These are phyloP conservation scores for Naganishia vaughanmartiniae DNA, from an alignment of 768 basidiomycete species.

Conservation along the genomic window DNA sequence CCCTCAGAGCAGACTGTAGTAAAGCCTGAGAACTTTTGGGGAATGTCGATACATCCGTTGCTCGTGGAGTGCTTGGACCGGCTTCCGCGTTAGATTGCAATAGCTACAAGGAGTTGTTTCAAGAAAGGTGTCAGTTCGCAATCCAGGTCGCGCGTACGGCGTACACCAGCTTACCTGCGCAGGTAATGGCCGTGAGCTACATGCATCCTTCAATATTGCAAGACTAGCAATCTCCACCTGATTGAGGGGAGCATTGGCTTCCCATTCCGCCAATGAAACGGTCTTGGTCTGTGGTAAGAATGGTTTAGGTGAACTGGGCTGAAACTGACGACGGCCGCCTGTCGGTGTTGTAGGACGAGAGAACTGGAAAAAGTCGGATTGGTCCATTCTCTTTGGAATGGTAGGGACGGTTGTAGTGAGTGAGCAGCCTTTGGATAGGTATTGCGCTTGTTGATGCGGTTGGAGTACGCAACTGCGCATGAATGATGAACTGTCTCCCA, in stretches of 20 bases:
- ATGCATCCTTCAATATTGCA: slow-evolving; percentile 62
- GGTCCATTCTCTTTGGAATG: slow-evolving; percentile 10
- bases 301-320: slow-evolving; percentile 23
- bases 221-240: slow-evolving; percentile 70
- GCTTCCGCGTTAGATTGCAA: slow-evolving; percentile 5
- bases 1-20: slow-evolving; percentile 20
- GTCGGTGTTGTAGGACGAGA: slow-evolving; percentile 23
- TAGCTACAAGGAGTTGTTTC: slow-evolving; percentile 1
- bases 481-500: too few relatives aligned
- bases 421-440: not conserved
- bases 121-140: not conserved
- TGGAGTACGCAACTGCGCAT: too few relatives aligned
- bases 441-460: not conserved
- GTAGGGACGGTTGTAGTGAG: not conserved
- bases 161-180: slow-evolving; percentile 61
- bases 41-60: not conserved
- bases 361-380: slow-evolving; percentile 23
- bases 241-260: slow-evolving; percentile 70
- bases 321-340: slow-evolving; percentile 18
- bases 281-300: slow-evolving; percentile 18
- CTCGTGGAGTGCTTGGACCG: slow-evolving; percentile 23
- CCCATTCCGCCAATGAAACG: slow-evolving; percentile 78
- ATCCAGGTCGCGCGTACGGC: not conserved
- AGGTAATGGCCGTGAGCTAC: slow-evolving; percentile 65
- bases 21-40: slow-evolving; percentile 22